Evolutionary conservation across 129 eudicot species (phyloP).

Genomic region (Tagetes erecta): DNA sequence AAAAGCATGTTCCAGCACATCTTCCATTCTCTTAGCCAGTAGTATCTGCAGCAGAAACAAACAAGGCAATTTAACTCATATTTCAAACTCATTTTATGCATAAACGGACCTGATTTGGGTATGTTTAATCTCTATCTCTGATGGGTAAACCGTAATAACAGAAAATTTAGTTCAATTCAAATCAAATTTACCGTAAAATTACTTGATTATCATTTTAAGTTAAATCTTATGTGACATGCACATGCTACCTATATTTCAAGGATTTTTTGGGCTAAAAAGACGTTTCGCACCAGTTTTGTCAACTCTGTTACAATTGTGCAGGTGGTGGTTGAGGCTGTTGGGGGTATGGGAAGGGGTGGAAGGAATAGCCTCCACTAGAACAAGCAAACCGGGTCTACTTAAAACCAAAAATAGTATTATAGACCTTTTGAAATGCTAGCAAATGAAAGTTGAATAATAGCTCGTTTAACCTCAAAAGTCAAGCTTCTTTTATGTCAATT

Average conservation of each 20-base stretch:
- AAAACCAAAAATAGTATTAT: background rate
- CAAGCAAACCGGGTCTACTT: too few relatives aligned
- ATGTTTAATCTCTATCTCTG: background rate
- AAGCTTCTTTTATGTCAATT: background rate
- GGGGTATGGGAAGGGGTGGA: too few relatives aligned
- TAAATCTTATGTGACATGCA: background rate
- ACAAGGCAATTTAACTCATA: too few relatives aligned
- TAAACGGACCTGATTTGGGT: background rate
- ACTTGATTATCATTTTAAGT: too few relatives aligned
- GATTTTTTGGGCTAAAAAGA: background rate
- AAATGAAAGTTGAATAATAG: background rate
- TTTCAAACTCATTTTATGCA: background rate
- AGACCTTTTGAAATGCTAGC: background rate
- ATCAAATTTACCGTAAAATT: too few relatives aligned
- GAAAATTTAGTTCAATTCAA: too few relatives aligned
- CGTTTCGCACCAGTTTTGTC: background rate
- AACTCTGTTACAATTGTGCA: background rate
- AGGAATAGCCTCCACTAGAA: too few relatives aligned
- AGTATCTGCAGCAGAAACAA: constrained; percentile 56
- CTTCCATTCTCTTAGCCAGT: constrained; percentile 88
- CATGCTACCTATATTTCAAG: background rate
- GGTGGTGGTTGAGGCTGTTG: background rate
- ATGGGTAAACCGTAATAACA: background rate
- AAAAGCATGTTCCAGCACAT: constrained; percentile 92
- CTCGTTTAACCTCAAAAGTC: background rate